Evolutionary conservation across 1,139 yeast species (phyloP).

Genomic region (Taphrina confusa): DNA sequence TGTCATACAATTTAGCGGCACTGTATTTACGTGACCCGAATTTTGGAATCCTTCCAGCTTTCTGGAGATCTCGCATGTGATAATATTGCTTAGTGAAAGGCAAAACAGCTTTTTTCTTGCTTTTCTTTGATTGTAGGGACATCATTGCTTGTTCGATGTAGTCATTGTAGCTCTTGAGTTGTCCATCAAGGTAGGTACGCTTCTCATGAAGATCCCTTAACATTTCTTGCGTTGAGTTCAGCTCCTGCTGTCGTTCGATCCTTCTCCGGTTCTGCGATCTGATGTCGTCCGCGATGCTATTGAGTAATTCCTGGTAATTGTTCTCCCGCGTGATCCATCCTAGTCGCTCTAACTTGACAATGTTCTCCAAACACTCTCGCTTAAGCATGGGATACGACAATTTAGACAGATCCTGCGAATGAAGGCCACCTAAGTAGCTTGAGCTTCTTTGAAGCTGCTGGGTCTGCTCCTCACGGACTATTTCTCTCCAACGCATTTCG

Average conservation of each 20-base stretch:
- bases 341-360: constrained; percentile 71
- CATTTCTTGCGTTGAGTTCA: constrained; percentile 62
- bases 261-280: constrained; percentile 75
- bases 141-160: constrained; percentile 69
- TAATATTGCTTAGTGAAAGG: constrained; percentile 79
- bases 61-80: constrained; percentile 70
- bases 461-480: constrained; percentile 55
- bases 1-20: constrained; percentile 72
- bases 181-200: constrained; percentile 60
- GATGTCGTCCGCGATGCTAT: constrained; percentile 82
- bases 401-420: constrained; percentile 44
- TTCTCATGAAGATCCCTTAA: constrained; percentile 62
- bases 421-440: constrained; percentile 24
- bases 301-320: constrained; percentile 75
- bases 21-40: constrained; percentile 85
- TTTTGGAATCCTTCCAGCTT: constrained; percentile 66
- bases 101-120: constrained; percentile 53
- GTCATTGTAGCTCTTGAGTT: constrained; percentile 64
- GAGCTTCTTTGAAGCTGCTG: constrained; percentile 43
- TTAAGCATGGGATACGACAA: constrained; percentile 75
- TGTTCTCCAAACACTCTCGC: constrained; percentile 69
- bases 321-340: constrained; percentile 67
- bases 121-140: constrained; percentile 60
- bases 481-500: constrained; percentile 61
- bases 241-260: constrained; percentile 61